A percentile compares a stretch with the other conserved stretches of the same genome.
Evolutionary conservation across 345 rosid species (phyloP).

Genomic region (Euphorbia pulcherrima): DNA sequence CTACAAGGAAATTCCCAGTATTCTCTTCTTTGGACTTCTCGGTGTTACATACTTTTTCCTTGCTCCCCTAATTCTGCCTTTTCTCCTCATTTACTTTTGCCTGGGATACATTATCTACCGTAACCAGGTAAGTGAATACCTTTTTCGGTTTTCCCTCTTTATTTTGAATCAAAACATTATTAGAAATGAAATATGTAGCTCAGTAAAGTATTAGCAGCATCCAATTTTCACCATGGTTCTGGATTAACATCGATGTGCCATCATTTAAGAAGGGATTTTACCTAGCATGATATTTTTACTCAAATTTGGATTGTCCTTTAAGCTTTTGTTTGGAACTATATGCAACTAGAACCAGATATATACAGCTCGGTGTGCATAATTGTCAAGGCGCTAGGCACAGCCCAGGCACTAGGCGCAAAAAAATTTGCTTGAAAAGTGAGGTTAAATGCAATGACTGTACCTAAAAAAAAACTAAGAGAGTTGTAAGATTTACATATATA

Average conservation of each 20-base stretch:
- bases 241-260: neutral
- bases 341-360: neutral
- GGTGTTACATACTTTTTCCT: constrained; percentile 85
- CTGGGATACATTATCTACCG: constrained; percentile 84
- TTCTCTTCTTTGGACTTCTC: constrained; percentile 76
- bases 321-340: neutral
- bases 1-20: constrained; percentile 58
- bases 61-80: constrained; percentile 82
- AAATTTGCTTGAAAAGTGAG: too few relatives aligned
- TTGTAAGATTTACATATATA: too few relatives aligned
- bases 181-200: too few relatives aligned
- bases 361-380: neutral
- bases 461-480: too few relatives aligned
- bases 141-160: neutral
- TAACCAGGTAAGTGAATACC: constrained; percentile 62
- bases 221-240: neutral
- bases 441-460: too few relatives aligned
- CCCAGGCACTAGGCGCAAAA: too few relatives aligned
- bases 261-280: neutral
- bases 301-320: neutral
- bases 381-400: too few relatives aligned
- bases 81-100: constrained; percentile 72
- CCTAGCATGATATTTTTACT: neutral
- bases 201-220: neutral
- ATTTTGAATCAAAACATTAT: too few relatives aligned